Evolutionary conservation across 805 yeast genomes (phyloP), one percentile per base, ranked within the genome.

Genomic region (Suhomyces pyralidae): DNA sequence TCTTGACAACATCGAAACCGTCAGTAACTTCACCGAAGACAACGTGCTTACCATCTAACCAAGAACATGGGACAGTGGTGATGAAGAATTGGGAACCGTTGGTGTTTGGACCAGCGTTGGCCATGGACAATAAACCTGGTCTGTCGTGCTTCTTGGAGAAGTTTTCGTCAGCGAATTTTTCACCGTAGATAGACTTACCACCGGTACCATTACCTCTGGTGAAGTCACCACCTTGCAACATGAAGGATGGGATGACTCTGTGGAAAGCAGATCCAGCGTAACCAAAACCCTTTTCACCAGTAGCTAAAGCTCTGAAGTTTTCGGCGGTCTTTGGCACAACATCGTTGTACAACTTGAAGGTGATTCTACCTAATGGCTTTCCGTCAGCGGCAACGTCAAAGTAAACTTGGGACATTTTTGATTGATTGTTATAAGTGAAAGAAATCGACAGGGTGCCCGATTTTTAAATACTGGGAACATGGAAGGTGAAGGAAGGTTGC

Each of bases 81-180:
- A 90, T 87, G 83, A 93, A 92, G 78, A 92, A 92, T 79, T 92
- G 98, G 51, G 97, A 91, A 53, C 97, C 97, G 79, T 93, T 93
- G 78, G 97, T 90, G 85, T 90, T 89, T 74, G 96, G 96, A 64
- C 97, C 97, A 59, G 97, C 96, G 72, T 93, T 93, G 72, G 97
- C 97, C 97, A 93, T 93, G 58, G 97, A 90, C 73, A 75, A 87
- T 77, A 82, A 91, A 59, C 81, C 82, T 81, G 80, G 96, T 84
- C 74, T 84, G 79, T 78, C 79, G 77, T 93, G 97, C 68, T 73
- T 85, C 77, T 78, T 77, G 68, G 65, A 59, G 68, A 88, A 88
- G 82, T 86, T 87, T 71, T 88, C 96, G 66, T 88, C 96, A 45
- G 79, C 79, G 74, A 88, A 88, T 70, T 81, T 84, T 55, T 81